phyloP scores from a whole-genome alignment of 106 monocot species.

The Allium fistulosum region DNA sequence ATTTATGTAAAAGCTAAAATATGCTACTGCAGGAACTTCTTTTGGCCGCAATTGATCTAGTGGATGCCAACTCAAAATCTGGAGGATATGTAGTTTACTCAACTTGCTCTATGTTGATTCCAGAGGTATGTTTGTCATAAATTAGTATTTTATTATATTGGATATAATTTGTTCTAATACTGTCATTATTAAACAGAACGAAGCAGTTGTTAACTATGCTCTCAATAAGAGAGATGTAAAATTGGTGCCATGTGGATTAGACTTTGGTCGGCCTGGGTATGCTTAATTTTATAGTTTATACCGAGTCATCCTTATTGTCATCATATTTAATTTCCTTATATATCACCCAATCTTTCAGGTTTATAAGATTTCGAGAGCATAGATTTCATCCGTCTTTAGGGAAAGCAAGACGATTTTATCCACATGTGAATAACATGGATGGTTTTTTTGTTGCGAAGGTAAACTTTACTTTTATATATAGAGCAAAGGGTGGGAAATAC shows the following conservation, averaged over 20 bases:
- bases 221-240: conserved; percentile 87
- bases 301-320: not conserved
- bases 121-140: conserved; percentile 49
- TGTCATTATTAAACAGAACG: conserved; percentile 54
- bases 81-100: conserved; percentile 96
- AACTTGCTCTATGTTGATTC: conserved; percentile 86
- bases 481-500: too few species aligned
- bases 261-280: conserved; percentile 94
- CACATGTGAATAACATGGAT: conserved; percentile 99
- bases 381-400: conserved; percentile 90
- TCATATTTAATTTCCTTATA: conserved; percentile 5
- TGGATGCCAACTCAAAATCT: conserved; percentile 93
- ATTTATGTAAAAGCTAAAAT: not conserved
- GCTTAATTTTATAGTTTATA: not conserved
- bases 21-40: conserved; percentile 70
- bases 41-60: conserved; percentile 91
- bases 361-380: conserved; percentile 80
- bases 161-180: not conserved
- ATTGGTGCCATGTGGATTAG: conserved; percentile 86
- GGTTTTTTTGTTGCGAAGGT: conserved; percentile 99
- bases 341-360: conserved; percentile 29
- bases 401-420: conserved; percentile 94
- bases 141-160: conserved; percentile 4
- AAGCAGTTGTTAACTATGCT: conserved; percentile 91
- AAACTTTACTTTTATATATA: too few species aligned